A percentile compares a stretch with the other conserved stretches of the same genome.
Evolutionary conservation across 1,139 yeast genomes (phyloP).

Genomic region (Pichia sp.): DNA sequence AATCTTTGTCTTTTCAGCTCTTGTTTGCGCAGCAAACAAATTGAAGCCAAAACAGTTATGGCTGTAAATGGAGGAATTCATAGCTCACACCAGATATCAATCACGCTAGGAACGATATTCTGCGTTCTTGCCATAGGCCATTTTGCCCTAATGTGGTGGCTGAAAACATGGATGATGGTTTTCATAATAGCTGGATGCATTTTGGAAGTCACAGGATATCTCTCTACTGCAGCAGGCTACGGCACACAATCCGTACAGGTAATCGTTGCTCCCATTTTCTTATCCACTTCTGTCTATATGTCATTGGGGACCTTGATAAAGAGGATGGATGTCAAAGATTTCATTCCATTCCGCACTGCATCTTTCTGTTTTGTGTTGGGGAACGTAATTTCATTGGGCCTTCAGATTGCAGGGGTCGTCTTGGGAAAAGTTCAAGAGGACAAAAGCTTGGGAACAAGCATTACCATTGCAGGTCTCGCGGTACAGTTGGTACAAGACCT

Average conservation of each 20-base stretch:
- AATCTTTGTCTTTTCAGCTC: no score
- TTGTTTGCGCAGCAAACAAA: no score
- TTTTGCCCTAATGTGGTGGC: background rate
- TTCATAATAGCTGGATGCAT: background rate
- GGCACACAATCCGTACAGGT: background rate
- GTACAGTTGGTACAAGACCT: background rate
- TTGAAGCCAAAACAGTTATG: background rate
- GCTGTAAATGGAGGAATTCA: background rate
- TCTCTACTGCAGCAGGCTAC: background rate
- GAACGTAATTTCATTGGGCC: background rate
- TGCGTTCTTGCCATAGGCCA: background rate
- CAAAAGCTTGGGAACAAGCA: background rate
- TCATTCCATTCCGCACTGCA: background rate
- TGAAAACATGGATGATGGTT: background rate
- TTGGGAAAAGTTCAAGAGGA: background rate
- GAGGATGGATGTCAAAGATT: background rate
- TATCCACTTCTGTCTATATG: background rate
- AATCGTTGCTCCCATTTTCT: background rate
- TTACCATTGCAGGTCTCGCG: background rate
- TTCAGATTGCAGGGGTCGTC: background rate
- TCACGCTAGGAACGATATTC: background rate
- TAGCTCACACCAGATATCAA: background rate
- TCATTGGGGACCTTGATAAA: background rate
- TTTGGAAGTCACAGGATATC: background rate
- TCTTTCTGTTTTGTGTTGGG: background rate